These are phyloP conservation scores for Trichoderma hamatum DNA, from an alignment of 2,329 filamentous ascomycete species.

Conservation along the genomic window DNA sequence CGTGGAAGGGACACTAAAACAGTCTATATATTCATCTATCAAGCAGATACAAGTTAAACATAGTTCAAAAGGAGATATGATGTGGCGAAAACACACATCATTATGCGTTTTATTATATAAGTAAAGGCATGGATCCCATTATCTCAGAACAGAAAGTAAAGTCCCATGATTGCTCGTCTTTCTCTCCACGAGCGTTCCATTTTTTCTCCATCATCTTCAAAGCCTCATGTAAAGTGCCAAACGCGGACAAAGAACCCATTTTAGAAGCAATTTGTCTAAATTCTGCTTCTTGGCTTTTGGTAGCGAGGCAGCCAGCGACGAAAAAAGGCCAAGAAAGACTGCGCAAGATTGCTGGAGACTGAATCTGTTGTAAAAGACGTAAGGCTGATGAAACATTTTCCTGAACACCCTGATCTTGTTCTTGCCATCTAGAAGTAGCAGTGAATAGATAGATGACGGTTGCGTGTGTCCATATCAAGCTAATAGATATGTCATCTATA, in stretches of 20 bases:
- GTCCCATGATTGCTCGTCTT: constrained; percentile 4
- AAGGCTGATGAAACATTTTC: background rate
- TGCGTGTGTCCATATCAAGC: constrained; percentile 10
- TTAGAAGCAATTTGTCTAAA: constrained; percentile 5
- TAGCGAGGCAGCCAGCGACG: constrained; percentile 13
- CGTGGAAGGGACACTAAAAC: constrained; percentile 8
- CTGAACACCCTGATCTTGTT: background rate
- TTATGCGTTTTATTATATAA: background rate
- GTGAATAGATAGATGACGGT: background rate
- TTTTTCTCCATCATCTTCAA: constrained; percentile 4
- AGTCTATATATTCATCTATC: background rate
- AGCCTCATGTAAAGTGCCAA: background rate
- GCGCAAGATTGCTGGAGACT: background rate
- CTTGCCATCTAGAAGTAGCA: constrained; percentile 6
- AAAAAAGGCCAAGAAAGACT: constrained; percentile 18
- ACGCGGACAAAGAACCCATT: constrained; percentile 8
- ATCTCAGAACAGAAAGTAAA: constrained; percentile 8
- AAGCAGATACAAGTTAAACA: background rate
- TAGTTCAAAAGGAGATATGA: background rate
- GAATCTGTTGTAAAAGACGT: background rate
- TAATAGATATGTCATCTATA: background rate
- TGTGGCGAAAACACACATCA: background rate
- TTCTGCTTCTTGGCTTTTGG: background rate
- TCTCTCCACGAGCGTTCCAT: constrained; percentile 1
- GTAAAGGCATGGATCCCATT: constrained; percentile 1